Evolutionary conservation across 2,329 filamentous ascomycete species (phyloP).

Genomic region (Pseudovirgaria hyperparasitica): DNA sequence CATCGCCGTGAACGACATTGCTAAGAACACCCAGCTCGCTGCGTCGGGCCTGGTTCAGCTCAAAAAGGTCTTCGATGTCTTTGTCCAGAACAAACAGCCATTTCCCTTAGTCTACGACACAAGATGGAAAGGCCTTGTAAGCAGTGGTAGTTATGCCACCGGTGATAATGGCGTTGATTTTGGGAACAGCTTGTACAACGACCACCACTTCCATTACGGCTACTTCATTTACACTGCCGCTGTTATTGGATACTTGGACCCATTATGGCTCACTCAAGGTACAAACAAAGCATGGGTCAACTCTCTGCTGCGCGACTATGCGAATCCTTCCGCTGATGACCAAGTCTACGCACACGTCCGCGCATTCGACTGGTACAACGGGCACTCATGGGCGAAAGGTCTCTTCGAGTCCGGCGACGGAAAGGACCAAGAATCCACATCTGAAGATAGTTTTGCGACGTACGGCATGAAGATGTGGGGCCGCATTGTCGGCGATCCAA

Average conservation of each 20-base stretch:
- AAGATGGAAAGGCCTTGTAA: conserved; percentile 73
- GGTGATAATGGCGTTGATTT: conserved; percentile 63
- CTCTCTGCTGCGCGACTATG: conserved; percentile 66
- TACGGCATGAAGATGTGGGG: conserved; percentile 97
- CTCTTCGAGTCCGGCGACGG: conserved; percentile 62
- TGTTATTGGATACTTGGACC: conserved; percentile 70
- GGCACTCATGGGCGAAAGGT: conserved; percentile 88
- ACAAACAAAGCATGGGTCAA: conserved; percentile 74
- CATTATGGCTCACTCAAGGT: conserved; percentile 50
- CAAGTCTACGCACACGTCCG: conserved; percentile 58
- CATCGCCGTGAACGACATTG: conserved; percentile 39
- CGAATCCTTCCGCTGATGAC: conserved; percentile 64
- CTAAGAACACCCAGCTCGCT: conserved; percentile 44
- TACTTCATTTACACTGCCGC: conserved; percentile 87
- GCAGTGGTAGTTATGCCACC: conserved; percentile 55
- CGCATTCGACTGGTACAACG: conserved; percentile 78
- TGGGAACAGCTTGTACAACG: conserved; percentile 76
- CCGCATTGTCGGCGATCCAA: conserved; percentile 54
- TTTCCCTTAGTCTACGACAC: conserved; percentile 46
- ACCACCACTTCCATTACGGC: conserved; percentile 57
- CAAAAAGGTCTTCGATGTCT: conserved; percentile 39
- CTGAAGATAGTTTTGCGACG: conserved; percentile 79
- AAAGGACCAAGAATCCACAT: conserved; percentile 82
- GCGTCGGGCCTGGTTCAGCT: conserved; percentile 38
- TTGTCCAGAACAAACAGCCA: conserved; percentile 29